phyloP scores from a whole-genome alignment of 2,329 filamentous ascomycete species.

The Fusarium kyushuense region DNA sequence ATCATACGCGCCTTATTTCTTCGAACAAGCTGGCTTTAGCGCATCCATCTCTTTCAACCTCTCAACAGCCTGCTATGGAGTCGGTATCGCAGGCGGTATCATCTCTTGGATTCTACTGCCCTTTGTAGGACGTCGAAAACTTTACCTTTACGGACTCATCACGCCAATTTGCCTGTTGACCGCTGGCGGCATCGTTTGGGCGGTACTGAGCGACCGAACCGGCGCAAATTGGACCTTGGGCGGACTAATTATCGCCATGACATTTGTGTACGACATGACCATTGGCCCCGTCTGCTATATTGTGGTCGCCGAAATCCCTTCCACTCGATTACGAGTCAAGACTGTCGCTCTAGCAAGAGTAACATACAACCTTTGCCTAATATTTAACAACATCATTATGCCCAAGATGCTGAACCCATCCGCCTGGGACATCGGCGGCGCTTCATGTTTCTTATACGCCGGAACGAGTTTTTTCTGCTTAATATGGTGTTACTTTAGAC shows the following conservation, averaged over 20 bases:
- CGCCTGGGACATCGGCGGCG: constrained; percentile 46
- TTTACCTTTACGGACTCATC: constrained; percentile 55
- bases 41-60: constrained; percentile 55
- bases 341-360: constrained; percentile 56
- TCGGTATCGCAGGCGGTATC: constrained; percentile 57
- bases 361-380: constrained; percentile 40
- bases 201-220: constrained; percentile 43
- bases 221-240: constrained; percentile 53
- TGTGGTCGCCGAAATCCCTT: constrained; percentile 55
- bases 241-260: constrained; percentile 56
- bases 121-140: constrained; percentile 55
- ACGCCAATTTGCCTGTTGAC: constrained; percentile 49
- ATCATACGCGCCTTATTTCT: constrained; percentile 55
- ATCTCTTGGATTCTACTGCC: constrained; percentile 56
- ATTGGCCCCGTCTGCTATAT: constrained; percentile 50
- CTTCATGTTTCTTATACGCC: constrained; percentile 43
- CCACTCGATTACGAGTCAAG: constrained; percentile 55
- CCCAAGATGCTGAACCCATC: constrained; percentile 49
- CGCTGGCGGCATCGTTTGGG: constrained; percentile 56
- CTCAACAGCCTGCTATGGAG: constrained; percentile 54
- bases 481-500: constrained; percentile 47
- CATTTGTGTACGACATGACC: constrained; percentile 52
- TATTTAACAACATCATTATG: constrained; percentile 47
- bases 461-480: constrained; percentile 41
- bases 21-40: constrained; percentile 57